These are phyloP conservation scores for Forsythia suspensa DNA, from an alignment of 257 asterid species.

Conservation along the genomic window DNA sequence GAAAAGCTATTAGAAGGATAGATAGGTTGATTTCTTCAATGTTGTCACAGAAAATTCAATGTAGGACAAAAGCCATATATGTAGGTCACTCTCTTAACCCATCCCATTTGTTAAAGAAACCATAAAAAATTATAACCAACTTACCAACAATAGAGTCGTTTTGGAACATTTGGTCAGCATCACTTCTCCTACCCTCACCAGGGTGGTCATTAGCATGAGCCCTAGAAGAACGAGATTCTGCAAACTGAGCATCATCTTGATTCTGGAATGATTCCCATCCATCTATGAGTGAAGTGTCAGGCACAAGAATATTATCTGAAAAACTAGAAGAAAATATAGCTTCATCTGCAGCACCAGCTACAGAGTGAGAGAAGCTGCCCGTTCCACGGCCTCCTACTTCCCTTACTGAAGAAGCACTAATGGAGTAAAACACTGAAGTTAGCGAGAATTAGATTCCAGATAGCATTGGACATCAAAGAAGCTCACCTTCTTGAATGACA, in stretches of 20 bases:
- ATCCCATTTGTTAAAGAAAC: conserved; percentile 3
- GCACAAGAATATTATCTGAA: conserved; percentile 32
- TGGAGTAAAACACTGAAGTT: conserved; percentile 31
- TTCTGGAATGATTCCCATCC: conserved; percentile 36
- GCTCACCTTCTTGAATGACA: conserved; percentile 55
- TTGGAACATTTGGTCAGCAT: conserved; percentile 25
- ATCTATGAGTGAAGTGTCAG: conserved; percentile 33
- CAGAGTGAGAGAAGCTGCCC: conserved; percentile 29
- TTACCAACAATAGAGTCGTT: conserved; percentile 38
- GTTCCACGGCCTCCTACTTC: conserved; percentile 19
- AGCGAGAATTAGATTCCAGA: conserved; percentile 14
- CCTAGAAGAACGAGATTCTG: conserved; percentile 41
- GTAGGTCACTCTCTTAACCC: background rate
- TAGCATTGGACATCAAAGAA: conserved; percentile 17
- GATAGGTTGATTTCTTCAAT: background rate
- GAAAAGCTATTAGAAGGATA: background rate
- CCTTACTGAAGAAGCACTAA: conserved; percentile 35
- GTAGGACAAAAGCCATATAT: conserved; percentile 11
- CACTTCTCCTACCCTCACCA: conserved; percentile 41
- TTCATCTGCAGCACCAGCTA: conserved; percentile 41
- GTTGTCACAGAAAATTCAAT: background rate
- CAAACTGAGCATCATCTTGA: conserved; percentile 31
- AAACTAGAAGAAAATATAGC: conserved; percentile 27
- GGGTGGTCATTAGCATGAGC: conserved; percentile 28
- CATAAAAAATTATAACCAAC: conserved; percentile 25